Base-by-base conservation (phyloP, 768 basidiomycete species). In the Boletus rubropictus region DNA sequence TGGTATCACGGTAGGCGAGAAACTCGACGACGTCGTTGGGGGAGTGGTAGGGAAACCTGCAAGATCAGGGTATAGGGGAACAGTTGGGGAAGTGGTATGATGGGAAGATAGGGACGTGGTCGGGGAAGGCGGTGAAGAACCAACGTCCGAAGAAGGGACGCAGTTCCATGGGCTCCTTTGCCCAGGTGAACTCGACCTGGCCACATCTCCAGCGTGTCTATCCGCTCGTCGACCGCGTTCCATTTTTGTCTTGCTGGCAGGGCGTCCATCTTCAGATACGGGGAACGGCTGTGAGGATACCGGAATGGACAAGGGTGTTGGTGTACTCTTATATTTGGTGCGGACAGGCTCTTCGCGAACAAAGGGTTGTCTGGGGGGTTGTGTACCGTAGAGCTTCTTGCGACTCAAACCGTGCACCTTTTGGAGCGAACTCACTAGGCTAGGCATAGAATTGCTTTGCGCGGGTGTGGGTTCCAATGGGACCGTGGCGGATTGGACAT, bases 351-450 rank as follows among this genome's bases (percentile, higher is more conserved):
- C 79, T 31, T 80, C 78, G 34, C 72, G 69, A 56, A 81, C 70
- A 56, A 82, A 82, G 0, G 81, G 79, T 32, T 68, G 61, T 22
- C 75, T 69, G 15, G 66, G 52, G 15, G 78, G 72, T 55, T 79
- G 78, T 9, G 73, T 45, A 10, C 77, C 75, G 48, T 83, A 81
- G 7, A 80, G 71, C 53, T 82, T 82, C 66, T 84, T 85, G 67
- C 84, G 83, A 7, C 80, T 82, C 39, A 86, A 57, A 3, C 84
- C 84, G 47, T 86, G 83, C 29, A 79, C 73, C 56, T 81, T 79
- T 61, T 85, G 80, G 14, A 85, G 70, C 20, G 79, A 80, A 20
- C 67, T 71, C 39, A 86, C 84, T 1, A 86, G 68, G 47, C 72
- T 81, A 4, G 75, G 78, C 18, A 65, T 64, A 7, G 60, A 57